phyloP scores from a whole-genome alignment of 306 rosid species.

The Medicago ruthenica region DNA sequence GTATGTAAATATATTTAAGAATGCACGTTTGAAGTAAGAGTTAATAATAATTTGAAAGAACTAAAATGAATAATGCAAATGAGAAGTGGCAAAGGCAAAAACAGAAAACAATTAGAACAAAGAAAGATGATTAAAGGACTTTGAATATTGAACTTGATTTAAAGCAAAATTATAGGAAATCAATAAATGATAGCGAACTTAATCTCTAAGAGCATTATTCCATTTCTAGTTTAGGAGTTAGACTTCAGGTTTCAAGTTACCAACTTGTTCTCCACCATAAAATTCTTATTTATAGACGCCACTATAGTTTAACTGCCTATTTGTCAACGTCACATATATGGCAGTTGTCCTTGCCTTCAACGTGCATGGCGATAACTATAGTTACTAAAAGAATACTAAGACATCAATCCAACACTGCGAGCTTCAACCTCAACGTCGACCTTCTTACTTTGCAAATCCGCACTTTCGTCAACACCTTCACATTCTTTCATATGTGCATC shows the following conservation, averaged over 20 bases:
- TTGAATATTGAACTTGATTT: too few species aligned
- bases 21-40: background rate
- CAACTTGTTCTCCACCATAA: background rate
- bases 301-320: too few species aligned
- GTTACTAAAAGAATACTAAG: background rate
- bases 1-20: background rate
- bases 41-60: background rate
- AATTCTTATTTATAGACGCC: background rate
- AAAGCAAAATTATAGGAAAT: background rate
- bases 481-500: background rate
- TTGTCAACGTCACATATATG: background rate
- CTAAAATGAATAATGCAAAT: background rate
- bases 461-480: background rate
- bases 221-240: background rate
- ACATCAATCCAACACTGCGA: background rate
- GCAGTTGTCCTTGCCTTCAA: background rate
- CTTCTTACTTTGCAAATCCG: background rate
- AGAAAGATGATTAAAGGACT: background rate
- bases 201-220: background rate
- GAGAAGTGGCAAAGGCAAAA: background rate
- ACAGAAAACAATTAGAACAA: too few species aligned
- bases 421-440: background rate
- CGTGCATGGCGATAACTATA: background rate
- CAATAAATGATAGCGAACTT: background rate
- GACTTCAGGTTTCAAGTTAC: background rate